Conservation (phyloP, 2,329 filamentous ascomycete genomes). For the Curvularia hawaiiensis region DNA sequence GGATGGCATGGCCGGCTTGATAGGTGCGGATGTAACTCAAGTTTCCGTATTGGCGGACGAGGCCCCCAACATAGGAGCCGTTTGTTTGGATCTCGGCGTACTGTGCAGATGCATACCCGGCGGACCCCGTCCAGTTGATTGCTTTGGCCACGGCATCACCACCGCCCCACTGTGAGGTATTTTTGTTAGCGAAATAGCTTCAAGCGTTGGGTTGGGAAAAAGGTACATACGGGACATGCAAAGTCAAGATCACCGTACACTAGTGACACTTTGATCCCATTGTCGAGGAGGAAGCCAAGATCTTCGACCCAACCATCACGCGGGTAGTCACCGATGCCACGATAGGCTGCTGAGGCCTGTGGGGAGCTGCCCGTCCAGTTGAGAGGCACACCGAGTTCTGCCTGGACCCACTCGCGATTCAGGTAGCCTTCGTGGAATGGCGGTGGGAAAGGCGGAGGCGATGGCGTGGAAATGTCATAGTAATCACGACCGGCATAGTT, state of each 20-base stretch:
- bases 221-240: constrained; percentile 14
- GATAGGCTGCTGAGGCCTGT: constrained; percentile 26
- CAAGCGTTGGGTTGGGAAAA: not conserved
- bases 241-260: constrained; percentile 42
- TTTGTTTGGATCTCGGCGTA: constrained; percentile 46
- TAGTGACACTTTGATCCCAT: constrained; percentile 27
- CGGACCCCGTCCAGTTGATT: constrained; percentile 45
- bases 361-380: constrained; percentile 25
- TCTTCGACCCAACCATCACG: constrained; percentile 51
- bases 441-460: constrained; percentile 32
- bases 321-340: constrained; percentile 49
- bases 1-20: constrained; percentile 50
- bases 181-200: not conserved
- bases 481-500: constrained; percentile 24
- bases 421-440: constrained; percentile 19
- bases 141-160: constrained; percentile 47
- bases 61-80: constrained; percentile 49
- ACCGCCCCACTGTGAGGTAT: constrained; percentile 45
- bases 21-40: constrained; percentile 48
- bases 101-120: constrained; percentile 31
- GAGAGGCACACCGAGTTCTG: constrained; percentile 16
- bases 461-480: constrained; percentile 26
- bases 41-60: constrained; percentile 48
- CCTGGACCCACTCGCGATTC: constrained; percentile 22
- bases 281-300: constrained; percentile 58